A percentile compares a stretch with the other conserved stretches of the same genome.
These are phyloP conservation scores for Medicago lupulina DNA, from an alignment of 306 rosid genomes.

Conservation along the genomic window DNA sequence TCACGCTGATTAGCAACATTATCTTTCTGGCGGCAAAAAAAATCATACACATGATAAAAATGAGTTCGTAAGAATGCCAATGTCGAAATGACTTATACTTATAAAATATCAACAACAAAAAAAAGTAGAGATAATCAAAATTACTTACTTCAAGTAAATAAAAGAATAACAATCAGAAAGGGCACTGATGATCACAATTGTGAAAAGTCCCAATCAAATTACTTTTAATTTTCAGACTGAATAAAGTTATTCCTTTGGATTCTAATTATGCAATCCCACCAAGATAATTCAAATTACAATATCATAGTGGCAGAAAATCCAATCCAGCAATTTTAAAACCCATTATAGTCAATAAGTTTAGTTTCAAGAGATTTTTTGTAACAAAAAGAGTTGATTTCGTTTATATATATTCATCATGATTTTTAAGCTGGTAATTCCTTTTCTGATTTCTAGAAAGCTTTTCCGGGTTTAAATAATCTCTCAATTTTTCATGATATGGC, in stretches of 20 bases:
- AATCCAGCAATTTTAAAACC: constrained; percentile 18
- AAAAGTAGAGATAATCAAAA: constrained; percentile 25
- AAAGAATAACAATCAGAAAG: constrained; percentile 7
- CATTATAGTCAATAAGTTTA: neutral
- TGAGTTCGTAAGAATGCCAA: constrained; percentile 3
- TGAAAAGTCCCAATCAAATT: constrained; percentile 13
- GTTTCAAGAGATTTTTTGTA: neutral
- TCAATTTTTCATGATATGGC: neutral
- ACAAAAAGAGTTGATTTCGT: neutral
- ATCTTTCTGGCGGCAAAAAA: constrained; percentile 72
- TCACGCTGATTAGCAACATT: constrained; percentile 91
- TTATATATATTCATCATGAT: neutral
- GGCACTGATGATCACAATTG: constrained; percentile 12
- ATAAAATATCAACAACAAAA: constrained; percentile 3
- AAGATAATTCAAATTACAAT: neutral
- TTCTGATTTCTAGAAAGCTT: neutral
- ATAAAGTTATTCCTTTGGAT: constrained; percentile 16
- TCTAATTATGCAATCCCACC: constrained; percentile 2
- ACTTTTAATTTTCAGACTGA: constrained; percentile 18
- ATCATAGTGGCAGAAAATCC: neutral
- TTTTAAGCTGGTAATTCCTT: neutral
- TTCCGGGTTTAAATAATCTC: neutral
- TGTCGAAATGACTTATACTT: constrained; percentile 6
- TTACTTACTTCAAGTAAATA: neutral
- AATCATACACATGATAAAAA: constrained; percentile 32